Base-by-base conservation (phyloP, 164 flowering plant species). In the Aristolochia fimbriata region DNA sequence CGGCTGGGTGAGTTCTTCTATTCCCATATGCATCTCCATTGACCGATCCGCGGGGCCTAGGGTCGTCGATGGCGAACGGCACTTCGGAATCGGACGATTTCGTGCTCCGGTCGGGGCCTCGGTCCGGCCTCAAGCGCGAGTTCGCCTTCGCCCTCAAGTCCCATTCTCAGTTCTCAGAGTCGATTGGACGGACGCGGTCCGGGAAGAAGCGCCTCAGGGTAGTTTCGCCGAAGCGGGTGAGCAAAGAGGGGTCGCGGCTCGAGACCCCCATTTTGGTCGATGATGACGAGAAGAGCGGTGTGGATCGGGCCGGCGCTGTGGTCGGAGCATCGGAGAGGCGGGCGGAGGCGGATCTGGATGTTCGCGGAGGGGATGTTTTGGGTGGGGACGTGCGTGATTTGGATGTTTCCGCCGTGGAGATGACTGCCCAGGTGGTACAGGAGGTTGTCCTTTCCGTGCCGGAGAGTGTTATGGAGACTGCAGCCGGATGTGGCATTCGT, bases 121-220 rank as follows among this genome's bases (percentile, higher is more conserved):
- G 77, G 45, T 37, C 58, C 10, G 74, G 74, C n/a, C 48, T 46
- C n/a, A 74, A 74, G 33, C 70, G 78, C 19, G 78, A 74, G 63
- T 68, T 71, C 49, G 66, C 67, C 33, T 71, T 74, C 48, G 73
- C 73, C 1, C 24, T 68, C 59, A 60, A 58, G 58, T 67, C 49
- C 43, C 78, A 74, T 41, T 51, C 72, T 1, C 73, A 71, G 60
- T n/a, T 68, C 16, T 23, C 54, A 3, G 68, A 54, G 16, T 62
- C 63, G 31, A 37, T 68, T 10, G 61, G 73, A 19, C 62, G 66
- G 19, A 65, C 69, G 31, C 64, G 77, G 11, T 59, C 58, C 33
- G 5, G 47, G 27, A 25, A 17, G 49, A 57, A 53, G 15, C 65
- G 43, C 11, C 4, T 55, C 13, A 25, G 53, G n/a, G n/a, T n/a